Percentiles rank a stretch among this genome's conserved stretches.
Conservation (phyloP, 2,329 filamentous ascomycete genomes). For the Metarhizium brunneum region DNA sequence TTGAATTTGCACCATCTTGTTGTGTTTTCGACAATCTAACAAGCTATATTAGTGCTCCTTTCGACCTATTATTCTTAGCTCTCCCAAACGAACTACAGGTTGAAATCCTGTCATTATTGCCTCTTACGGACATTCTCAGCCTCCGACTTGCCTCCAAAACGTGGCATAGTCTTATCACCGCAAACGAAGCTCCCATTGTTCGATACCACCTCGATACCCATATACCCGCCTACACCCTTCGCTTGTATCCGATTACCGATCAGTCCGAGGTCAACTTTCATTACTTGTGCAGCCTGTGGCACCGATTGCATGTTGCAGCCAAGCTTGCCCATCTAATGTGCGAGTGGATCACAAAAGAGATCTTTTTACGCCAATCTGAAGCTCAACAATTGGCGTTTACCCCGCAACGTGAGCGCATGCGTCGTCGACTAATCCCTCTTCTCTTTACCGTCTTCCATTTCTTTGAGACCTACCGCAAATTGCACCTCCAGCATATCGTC, state of each 20-base stretch:
- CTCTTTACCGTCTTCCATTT: constrained; percentile 60
- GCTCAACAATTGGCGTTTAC: constrained; percentile 47
- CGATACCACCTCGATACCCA: constrained; percentile 51
- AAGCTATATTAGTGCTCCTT: constrained; percentile 26
- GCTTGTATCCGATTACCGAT: constrained; percentile 47
- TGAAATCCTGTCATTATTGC: constrained; percentile 50
- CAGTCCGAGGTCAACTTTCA: constrained; percentile 43
- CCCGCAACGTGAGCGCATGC: constrained; percentile 54
- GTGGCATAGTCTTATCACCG: constrained; percentile 49
- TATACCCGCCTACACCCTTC: constrained; percentile 50
- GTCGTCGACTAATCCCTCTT: constrained; percentile 51
- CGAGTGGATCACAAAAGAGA: constrained; percentile 56
- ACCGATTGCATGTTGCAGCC: constrained; percentile 53
- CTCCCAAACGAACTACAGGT: constrained; percentile 55
- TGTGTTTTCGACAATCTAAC: constrained; percentile 11
- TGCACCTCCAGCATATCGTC: constrained; percentile 48
- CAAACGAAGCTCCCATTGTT: constrained; percentile 52
- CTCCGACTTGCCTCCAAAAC: constrained; percentile 48
- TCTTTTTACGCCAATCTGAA: constrained; percentile 50
- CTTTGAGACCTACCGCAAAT: constrained; percentile 53
- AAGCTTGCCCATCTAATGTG: constrained; percentile 54
- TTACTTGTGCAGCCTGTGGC: constrained; percentile 56
- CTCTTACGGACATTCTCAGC: constrained; percentile 50
- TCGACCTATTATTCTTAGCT: constrained; percentile 47
- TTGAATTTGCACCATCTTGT: background rate